These are phyloP conservation scores for Platanus orientalis DNA, from an alignment of 164 flowering plant genomes.

Conservation along the genomic window DNA sequence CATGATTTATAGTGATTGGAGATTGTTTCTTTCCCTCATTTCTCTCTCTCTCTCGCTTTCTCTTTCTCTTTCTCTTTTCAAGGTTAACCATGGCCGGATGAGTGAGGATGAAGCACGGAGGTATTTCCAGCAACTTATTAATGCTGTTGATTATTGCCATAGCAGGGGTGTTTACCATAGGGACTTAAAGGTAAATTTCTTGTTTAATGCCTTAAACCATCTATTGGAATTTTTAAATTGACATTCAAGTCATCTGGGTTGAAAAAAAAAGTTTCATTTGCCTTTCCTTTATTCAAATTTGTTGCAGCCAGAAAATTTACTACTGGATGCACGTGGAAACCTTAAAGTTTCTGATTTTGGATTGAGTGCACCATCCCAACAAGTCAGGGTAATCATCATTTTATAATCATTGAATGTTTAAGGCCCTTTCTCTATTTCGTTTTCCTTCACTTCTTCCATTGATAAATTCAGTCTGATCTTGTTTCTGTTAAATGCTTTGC, in stretches of 20 bases:
- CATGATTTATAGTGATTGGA: not conserved
- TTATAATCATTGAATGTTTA: too few relatives aligned
- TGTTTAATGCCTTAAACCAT: not conserved
- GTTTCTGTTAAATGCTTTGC: not conserved
- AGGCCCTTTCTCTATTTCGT: not conserved
- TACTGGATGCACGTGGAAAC: constrained; percentile 67
- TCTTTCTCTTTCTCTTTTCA: not conserved
- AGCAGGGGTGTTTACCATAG: constrained; percentile 89
- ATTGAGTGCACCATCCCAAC: constrained; percentile 83
- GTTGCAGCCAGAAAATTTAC: constrained; percentile 79
- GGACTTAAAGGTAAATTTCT: constrained; percentile 58
- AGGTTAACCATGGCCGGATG: constrained; percentile 85
- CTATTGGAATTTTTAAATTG: not conserved
- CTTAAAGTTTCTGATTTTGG: constrained; percentile 94
- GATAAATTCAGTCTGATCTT: not conserved
- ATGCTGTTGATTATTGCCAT: constrained; percentile 89
- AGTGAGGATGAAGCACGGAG: constrained; percentile 73
- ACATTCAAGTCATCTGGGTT: too few relatives aligned
- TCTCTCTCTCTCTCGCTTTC: not conserved
- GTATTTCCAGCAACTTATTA: constrained; percentile 84
- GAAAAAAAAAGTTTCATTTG: too few relatives aligned
- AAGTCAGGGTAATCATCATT: constrained; percentile 59
- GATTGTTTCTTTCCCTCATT: not conserved
- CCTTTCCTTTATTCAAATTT: constrained; percentile 4
- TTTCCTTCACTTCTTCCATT: not conserved